phyloP scores from a whole-genome alignment of 208 protist species.

The Acanthamoeba sp. region DNA sequence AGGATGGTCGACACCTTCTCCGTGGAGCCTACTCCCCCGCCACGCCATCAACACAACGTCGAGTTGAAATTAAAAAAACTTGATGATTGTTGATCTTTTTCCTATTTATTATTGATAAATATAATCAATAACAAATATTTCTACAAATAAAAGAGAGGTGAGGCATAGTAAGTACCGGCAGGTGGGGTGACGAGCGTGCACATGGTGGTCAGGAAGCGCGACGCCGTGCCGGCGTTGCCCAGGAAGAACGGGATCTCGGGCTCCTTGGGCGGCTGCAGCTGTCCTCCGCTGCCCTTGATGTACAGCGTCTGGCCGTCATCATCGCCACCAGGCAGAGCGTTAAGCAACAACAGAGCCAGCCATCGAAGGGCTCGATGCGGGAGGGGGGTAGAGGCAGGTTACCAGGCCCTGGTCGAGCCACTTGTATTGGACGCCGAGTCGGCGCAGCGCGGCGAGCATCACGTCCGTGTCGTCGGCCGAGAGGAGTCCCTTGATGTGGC shows the following conservation, averaged over 20 bases:
- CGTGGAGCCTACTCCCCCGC: neutral
- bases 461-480: conserved; percentile 90
- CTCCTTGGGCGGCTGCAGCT: conserved; percentile 60
- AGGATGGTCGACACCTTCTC: conserved; percentile 68
- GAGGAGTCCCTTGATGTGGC: conserved; percentile 84
- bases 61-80: neutral
- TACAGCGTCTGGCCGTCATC: conserved; percentile 46
- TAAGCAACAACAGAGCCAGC: neutral
- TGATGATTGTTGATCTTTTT: no score
- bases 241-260: conserved; percentile 84
- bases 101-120: no score
- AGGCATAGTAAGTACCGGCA: neutral
- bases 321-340: no score
- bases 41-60: neutral
- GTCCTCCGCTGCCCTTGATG: conserved; percentile 81
- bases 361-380: no score
- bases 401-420: conserved; percentile 68
- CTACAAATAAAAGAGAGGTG: no score
- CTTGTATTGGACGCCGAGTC: conserved; percentile 76
- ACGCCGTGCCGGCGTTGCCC: conserved; percentile 90
- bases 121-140: no score
- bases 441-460: conserved; percentile 82
- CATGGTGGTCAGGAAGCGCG: conserved; percentile 89
- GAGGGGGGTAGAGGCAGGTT: neutral
- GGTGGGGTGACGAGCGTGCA: conserved; percentile 74